Conservation (phyloP, 805 yeast species). For the Lachancea lanzarotensis region DNA sequence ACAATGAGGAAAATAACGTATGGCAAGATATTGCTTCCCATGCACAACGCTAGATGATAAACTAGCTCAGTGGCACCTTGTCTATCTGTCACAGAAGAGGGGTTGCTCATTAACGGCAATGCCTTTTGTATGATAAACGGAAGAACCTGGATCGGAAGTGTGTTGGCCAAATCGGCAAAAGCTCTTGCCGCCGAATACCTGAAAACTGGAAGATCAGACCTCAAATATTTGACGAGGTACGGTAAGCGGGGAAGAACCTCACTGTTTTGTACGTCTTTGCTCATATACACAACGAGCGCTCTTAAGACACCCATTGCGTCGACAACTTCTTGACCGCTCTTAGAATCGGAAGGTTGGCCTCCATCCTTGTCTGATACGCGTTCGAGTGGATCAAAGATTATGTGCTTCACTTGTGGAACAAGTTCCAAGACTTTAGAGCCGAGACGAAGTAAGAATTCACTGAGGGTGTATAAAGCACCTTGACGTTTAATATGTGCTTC, state of each 20-base stretch:
- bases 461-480: conserved; percentile 74
- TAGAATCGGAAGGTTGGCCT: conserved; percentile 35
- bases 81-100: conserved; percentile 60
- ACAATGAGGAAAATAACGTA: conserved; percentile 93
- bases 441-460: conserved; percentile 48
- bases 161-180: conserved; percentile 69
- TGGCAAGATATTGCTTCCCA: conserved; percentile 88
- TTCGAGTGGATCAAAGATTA: conserved; percentile 61
- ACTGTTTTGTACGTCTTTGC: conserved; percentile 37
- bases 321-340: conserved; percentile 68
- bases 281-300: conserved; percentile 61
- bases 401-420: conserved; percentile 58
- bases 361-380: conserved; percentile 28
- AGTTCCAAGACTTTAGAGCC: conserved; percentile 48
- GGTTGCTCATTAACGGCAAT: conserved; percentile 74
- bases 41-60: conserved; percentile 72
- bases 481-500: conserved; percentile 75
- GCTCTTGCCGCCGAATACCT: conserved; percentile 89
- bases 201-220: conserved; percentile 70
- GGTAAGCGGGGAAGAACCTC: conserved; percentile 51
- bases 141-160: conserved; percentile 63
- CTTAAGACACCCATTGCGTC: conserved; percentile 81
- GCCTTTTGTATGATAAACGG: conserved; percentile 71
- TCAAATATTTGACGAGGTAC: conserved; percentile 46
- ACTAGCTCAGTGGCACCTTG: conserved; percentile 94